A percentile compares a stretch with the other conserved stretches of the same genome.
Evolutionary conservation across 2,329 filamentous ascomycete genomes (phyloP).

Genomic region (Dactylonectria estremocensis): DNA sequence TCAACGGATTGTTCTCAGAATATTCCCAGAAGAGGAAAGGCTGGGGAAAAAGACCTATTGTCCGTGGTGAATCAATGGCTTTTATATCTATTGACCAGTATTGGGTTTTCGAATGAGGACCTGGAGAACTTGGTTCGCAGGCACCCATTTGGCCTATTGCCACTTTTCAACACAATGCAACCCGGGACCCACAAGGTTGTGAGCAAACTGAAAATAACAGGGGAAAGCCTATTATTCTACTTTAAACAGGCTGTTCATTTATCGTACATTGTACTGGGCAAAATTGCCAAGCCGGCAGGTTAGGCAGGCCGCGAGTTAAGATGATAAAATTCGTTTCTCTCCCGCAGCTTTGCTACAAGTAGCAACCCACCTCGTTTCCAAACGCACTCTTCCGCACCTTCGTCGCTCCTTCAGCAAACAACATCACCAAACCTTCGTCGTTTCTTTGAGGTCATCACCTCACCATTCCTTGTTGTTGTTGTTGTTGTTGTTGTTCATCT

Average conservation of each 20-base stretch:
- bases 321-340: not conserved
- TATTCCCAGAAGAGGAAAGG: not conserved
- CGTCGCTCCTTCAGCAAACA: no score
- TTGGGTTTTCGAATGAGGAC: not conserved
- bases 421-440: not conserved
- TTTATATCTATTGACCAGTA: not conserved
- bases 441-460: not conserved
- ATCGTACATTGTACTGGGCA: not conserved
- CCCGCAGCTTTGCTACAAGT: not conserved
- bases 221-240: not conserved
- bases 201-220: not conserved
- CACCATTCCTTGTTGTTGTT: not conserved
- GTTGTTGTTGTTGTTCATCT: not conserved
- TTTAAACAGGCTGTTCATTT: not conserved
- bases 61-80: not conserved
- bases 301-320: not conserved
- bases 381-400: not conserved
- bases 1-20: not conserved
- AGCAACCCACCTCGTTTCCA: not conserved
- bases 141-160: not conserved
- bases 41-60: not conserved
- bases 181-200: not conserved
- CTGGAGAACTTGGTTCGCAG: not conserved
- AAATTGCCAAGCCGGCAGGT: not conserved
- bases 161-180: not conserved